These are phyloP conservation scores for Mortierella claussenii DNA, from an alignment of 192 early-diverging fungal genomes.

Conservation along the genomic window DNA sequence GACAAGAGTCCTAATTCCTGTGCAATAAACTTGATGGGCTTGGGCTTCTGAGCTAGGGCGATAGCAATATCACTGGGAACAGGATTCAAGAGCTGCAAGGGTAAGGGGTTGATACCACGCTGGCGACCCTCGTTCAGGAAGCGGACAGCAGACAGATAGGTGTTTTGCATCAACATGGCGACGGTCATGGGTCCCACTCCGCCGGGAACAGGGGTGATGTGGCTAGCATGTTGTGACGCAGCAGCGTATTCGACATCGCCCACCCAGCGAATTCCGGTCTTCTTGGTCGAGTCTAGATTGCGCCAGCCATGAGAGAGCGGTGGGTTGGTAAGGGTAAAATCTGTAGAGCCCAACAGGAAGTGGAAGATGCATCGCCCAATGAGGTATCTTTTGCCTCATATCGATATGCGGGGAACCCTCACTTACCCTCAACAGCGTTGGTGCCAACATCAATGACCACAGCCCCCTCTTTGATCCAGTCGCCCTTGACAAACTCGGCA, in stretches of 20 bases:
- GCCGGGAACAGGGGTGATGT: slow-evolving; percentile 98
- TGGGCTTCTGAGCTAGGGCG: slow-evolving; percentile 90
- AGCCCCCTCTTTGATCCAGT: slow-evolving; percentile 94
- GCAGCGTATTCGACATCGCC: slow-evolving; percentile 92
- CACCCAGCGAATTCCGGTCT: slow-evolving; percentile 91
- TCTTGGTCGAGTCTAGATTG: slow-evolving; percentile 82
- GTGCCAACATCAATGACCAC: slow-evolving; percentile 99
- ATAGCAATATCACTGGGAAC: slow-evolving; percentile 97
- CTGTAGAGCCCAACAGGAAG: not conserved
- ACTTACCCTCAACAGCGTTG: slow-evolving; percentile 81
- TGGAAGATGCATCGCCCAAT: not conserved
- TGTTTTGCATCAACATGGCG: slow-evolving; percentile 96
- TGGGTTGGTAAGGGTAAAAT: no score
- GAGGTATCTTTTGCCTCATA: no score
- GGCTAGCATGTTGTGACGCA: slow-evolving; percentile 76
- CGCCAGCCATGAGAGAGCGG: no score
- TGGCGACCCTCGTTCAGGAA: slow-evolving; percentile 64
- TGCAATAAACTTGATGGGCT: slow-evolving; percentile 81
- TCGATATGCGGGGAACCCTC: no score
- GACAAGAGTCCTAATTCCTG: slow-evolving; percentile 85
- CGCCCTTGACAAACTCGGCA: slow-evolving; percentile 84
- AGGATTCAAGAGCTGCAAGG: slow-evolving; percentile 74
- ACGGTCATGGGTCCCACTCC: slow-evolving; percentile 99
- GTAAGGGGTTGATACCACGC: slow-evolving; percentile 64
- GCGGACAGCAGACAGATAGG: slow-evolving; percentile 79